Evolutionary conservation across 2,329 filamentous ascomycete genomes (phyloP).

Genomic region (Phialocephala sp.): DNA sequence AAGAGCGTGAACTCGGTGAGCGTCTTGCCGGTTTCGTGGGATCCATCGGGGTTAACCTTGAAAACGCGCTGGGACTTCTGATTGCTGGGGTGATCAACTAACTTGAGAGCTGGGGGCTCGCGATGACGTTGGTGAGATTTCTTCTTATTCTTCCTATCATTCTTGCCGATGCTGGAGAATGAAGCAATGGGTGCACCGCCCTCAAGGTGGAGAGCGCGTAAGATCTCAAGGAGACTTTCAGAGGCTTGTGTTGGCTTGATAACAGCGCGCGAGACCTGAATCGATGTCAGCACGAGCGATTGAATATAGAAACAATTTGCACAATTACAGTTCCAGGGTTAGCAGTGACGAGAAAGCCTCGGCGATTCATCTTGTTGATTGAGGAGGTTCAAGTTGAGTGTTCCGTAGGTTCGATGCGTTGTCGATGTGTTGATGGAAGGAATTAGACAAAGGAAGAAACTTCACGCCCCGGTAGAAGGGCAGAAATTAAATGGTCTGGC

Average conservation of each 20-base stretch:
- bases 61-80: not conserved
- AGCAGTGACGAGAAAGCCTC: too few relatives aligned
- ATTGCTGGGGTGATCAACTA: not conserved
- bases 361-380: too few relatives aligned
- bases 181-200: too few relatives aligned
- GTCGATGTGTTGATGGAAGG: not conserved
- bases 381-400: too few relatives aligned
- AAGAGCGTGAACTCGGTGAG: conserved; percentile 1
- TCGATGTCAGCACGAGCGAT: too few relatives aligned
- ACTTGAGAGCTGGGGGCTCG: not conserved
- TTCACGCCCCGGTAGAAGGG: not conserved
- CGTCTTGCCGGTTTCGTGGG: conserved; percentile 1
- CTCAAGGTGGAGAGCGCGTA: too few relatives aligned
- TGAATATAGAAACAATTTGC: too few relatives aligned
- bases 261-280: too few relatives aligned
- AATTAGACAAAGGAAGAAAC: not conserved
- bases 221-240: too few relatives aligned
- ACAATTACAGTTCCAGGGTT: too few relatives aligned
- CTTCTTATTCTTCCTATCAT: not conserved
- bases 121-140: not conserved
- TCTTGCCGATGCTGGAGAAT: not conserved
- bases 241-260: too few relatives aligned
- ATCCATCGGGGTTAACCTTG: not conserved
- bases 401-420: too few relatives aligned
- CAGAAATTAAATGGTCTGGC: not conserved